phyloP scores from a whole-genome alignment of 768 basidiomycete species.

The Strobilomyces dryophilus region DNA sequence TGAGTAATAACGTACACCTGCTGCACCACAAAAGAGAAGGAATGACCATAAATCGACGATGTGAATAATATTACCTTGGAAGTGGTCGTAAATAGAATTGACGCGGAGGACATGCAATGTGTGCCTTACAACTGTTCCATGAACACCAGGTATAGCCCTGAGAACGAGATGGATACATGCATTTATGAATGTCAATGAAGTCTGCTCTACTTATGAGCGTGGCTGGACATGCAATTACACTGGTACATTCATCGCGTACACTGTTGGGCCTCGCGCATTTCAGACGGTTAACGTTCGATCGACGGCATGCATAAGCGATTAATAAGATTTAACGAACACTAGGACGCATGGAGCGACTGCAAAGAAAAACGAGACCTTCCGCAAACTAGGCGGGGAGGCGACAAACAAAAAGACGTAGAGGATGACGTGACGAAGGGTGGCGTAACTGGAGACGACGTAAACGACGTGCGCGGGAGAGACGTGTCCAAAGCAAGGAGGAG shows the following conservation, averaged over 20 bases:
- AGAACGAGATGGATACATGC: neutral
- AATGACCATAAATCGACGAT: neutral
- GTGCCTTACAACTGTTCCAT: neutral
- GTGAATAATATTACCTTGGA: neutral
- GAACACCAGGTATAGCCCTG: neutral
- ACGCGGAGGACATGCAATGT: neutral
- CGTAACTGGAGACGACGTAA: conserved; percentile 20
- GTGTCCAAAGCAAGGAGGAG: neutral
- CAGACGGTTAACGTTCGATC: neutral
- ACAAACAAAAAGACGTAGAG: conserved; percentile 5
- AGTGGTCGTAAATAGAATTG: neutral
- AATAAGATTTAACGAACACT: conserved; percentile 14
- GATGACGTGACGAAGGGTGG: conserved; percentile 14
- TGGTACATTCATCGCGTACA: no score
- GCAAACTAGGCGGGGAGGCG: conserved; percentile 6
- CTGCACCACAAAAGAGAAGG: neutral
- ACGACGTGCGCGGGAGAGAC: neutral
- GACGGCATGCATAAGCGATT: conserved; percentile 5
- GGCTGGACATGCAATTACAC: no score
- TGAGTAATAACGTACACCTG: no score
- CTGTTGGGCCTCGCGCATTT: no score
- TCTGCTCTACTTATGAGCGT: neutral
- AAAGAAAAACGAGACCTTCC: conserved; percentile 1
- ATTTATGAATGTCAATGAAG: neutral
- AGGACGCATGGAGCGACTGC: conserved; percentile 1